Evolutionary conservation across 208 protist genomes (phyloP).

Genomic region (Leishmania tropica): DNA sequence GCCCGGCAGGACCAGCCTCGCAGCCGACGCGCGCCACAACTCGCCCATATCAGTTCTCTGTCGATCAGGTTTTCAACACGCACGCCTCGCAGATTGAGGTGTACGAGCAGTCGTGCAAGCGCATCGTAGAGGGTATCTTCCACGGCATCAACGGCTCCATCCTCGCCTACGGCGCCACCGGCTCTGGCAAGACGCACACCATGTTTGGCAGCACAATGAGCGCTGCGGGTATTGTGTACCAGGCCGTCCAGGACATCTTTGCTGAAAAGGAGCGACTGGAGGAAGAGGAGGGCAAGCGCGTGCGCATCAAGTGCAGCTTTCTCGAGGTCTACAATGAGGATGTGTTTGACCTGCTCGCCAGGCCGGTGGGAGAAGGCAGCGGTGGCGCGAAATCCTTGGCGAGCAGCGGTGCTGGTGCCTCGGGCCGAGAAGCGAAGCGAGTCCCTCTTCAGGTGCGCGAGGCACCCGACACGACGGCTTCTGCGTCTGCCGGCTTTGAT

Average conservation of each 20-base stretch:
- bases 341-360: slow-evolving; percentile 77
- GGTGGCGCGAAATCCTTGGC: slow-evolving; percentile 36
- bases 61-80: slow-evolving; percentile 71
- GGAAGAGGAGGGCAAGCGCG: slow-evolving; percentile 51
- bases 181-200: slow-evolving; percentile 90
- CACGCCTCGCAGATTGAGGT: slow-evolving; percentile 76
- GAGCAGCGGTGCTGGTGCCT: background rate
- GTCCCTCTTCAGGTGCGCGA: slow-evolving; percentile 64
- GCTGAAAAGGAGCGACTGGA: slow-evolving; percentile 65
- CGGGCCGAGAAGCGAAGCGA: slow-evolving; percentile 12
- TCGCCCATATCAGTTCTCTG: slow-evolving; percentile 66
- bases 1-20: background rate
- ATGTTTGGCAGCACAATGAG: slow-evolving; percentile 89
- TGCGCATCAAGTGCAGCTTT: slow-evolving; percentile 73
- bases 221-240: slow-evolving; percentile 79
- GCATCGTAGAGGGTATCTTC: slow-evolving; percentile 67
- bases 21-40: slow-evolving; percentile 12
- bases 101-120: slow-evolving; percentile 64
- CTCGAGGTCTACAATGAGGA: slow-evolving; percentile 92
- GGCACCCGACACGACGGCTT: background rate
- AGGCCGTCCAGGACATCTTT: slow-evolving; percentile 83
- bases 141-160: slow-evolving; percentile 88
- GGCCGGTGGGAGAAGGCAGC: slow-evolving; percentile 24
- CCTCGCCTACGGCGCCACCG: slow-evolving; percentile 89
- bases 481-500: background rate